Evolutionary conservation across 176 grass and related monocot genomes (phyloP).

Genomic region (Panicum miliaceum): DNA sequence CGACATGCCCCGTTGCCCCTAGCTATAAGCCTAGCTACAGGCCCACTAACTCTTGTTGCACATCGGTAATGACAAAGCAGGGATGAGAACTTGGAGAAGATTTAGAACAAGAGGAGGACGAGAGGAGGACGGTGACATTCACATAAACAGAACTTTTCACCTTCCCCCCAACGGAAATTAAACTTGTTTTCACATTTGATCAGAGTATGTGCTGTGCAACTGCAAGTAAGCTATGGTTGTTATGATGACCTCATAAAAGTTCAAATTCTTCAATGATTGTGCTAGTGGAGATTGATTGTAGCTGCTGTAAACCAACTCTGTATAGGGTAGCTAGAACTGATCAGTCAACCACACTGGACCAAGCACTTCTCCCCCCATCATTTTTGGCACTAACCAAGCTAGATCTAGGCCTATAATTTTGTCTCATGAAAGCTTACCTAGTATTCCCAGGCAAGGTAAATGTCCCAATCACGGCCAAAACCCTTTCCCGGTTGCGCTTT

Average conservation of each 20-base stretch:
- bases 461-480: constrained; percentile 33
- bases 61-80: constrained; percentile 30
- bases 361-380: constrained; percentile 53
- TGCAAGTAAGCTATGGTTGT: neutral
- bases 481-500: neutral
- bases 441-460: constrained; percentile 79
- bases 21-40: constrained; percentile 9
- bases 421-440: constrained; percentile 68
- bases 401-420: constrained; percentile 56
- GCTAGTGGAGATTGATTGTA: neutral
- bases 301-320: neutral
- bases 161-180: neutral
- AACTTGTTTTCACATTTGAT: neutral
- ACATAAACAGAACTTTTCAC: neutral
- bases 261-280: neutral
- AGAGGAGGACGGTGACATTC: neutral
- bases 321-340: neutral
- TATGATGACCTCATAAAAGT: neutral
- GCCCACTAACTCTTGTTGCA: constrained; percentile 41
- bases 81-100: too few relatives aligned
- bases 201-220: neutral
- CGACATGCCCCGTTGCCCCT: constrained; percentile 20
- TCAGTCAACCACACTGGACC: constrained; percentile 14
- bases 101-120: neutral
- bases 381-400: constrained; percentile 57